Evolutionary conservation across 1,139 yeast species (phyloP).

Genomic region (Taphrina pruni): DNA sequence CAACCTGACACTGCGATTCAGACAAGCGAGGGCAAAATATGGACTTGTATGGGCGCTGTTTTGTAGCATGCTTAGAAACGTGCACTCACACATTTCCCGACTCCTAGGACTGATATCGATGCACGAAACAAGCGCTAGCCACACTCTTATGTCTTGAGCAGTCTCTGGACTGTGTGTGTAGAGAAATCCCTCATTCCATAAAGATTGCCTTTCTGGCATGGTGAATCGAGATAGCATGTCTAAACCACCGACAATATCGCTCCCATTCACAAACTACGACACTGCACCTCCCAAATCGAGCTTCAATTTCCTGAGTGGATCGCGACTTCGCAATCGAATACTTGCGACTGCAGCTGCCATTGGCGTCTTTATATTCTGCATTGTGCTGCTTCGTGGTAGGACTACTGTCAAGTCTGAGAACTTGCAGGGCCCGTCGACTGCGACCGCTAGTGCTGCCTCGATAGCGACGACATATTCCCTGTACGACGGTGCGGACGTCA

Average conservation of each 20-base stretch:
- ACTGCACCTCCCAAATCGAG: slow-evolving; percentile 2
- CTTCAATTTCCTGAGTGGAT: slow-evolving; percentile 15
- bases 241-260: slow-evolving; percentile 33
- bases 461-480: slow-evolving; percentile 1
- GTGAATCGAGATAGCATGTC: slow-evolving; percentile 3
- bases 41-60: too few species aligned
- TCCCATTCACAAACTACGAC: slow-evolving; percentile 32
- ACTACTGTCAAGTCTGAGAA: not conserved
- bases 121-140: too few species aligned
- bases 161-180: too few species aligned
- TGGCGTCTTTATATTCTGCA: not conserved
- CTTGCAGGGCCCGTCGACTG: not conserved
- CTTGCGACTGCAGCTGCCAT: slow-evolving; percentile 2
- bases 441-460: not conserved
- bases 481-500: slow-evolving; percentile 28
- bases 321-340: slow-evolving; percentile 32
- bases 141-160: too few species aligned
- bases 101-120: too few species aligned
- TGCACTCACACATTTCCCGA: too few species aligned
- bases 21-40: too few species aligned
- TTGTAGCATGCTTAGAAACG: too few species aligned
- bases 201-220: too few species aligned
- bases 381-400: slow-evolving; percentile 13
- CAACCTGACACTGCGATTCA: too few species aligned
- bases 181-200: too few species aligned